Evolutionary conservation across 139 green algal genomes (phyloP).

Genomic region (Trebouxia sp.): DNA sequence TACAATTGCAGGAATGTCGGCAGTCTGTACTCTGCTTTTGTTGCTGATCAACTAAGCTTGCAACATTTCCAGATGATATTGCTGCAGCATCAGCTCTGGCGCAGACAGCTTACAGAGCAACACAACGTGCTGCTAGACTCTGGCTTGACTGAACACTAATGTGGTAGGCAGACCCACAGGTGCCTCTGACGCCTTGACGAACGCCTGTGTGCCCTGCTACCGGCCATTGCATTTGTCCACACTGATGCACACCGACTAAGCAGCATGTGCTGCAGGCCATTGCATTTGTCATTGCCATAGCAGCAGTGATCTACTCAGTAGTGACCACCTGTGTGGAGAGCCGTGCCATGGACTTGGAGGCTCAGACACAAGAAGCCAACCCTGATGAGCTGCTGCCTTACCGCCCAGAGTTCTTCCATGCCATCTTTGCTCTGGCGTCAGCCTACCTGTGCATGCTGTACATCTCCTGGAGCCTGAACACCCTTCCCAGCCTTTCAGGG

Average conservation of each 20-base stretch:
- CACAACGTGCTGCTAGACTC: too few species aligned
- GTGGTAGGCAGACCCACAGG: too few species aligned
- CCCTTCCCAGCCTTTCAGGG: conserved; percentile 23
- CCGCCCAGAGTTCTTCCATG: conserved; percentile 80
- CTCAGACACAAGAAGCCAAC: not conserved
- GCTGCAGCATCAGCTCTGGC: too few species aligned
- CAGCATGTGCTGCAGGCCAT: conserved; percentile 37
- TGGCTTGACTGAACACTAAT: too few species aligned
- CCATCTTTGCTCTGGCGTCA: conserved; percentile 66
- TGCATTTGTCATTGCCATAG: conserved; percentile 46
- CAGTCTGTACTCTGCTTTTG: too few species aligned
- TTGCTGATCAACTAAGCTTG: too few species aligned
- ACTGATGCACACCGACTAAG: not conserved
- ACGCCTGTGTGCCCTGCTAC: too few species aligned
- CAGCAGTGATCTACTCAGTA: conserved; percentile 20
- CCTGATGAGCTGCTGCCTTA: conserved; percentile 62
- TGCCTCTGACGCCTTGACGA: too few species aligned
- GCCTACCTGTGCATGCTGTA: conserved; percentile 80
- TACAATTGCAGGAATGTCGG: too few species aligned
- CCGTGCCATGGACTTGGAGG: conserved; percentile 33
- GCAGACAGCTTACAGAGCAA: too few species aligned
- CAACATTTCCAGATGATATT: too few species aligned
- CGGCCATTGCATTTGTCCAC: too few species aligned
- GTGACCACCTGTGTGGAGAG: conserved; percentile 40
- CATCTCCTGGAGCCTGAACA: conserved; percentile 61